Evolutionary conservation across 148 eudicot genomes (phyloP).

Genomic region (Rhododendron kiyosumense): DNA sequence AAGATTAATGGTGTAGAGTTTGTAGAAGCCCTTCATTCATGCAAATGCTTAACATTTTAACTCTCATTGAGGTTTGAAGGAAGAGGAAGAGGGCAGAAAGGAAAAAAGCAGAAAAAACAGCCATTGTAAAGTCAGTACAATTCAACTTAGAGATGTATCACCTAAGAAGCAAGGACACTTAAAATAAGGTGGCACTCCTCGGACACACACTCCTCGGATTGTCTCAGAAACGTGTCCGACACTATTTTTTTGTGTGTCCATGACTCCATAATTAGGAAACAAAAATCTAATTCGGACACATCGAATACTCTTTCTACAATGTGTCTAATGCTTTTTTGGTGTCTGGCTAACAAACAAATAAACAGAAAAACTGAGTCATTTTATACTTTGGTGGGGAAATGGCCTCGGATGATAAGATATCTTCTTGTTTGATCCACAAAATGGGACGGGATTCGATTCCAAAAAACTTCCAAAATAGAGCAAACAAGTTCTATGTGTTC

Average conservation of each 20-base stretch:
- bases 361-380: background rate
- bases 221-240: too few species aligned
- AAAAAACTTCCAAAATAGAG: background rate
- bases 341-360: too few species aligned
- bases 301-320: too few species aligned
- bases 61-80: too few species aligned
- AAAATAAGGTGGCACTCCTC: too few species aligned
- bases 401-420: background rate
- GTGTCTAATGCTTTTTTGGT: too few species aligned
- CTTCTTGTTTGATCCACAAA: background rate
- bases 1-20: background rate
- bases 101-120: background rate
- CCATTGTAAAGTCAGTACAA: background rate
- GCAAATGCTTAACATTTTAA: background rate
- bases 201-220: too few species aligned
- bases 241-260: too few species aligned
- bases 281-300: too few species aligned
- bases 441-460: background rate
- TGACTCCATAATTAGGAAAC: too few species aligned
- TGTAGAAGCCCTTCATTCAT: background rate
- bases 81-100: background rate
- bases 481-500: background rate
- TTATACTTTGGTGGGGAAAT: background rate
- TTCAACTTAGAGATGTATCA: background rate
- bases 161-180: background rate